Evolutionary conservation across 768 basidiomycete genomes (phyloP).

Genomic region (Fibroporia radiculosa): DNA sequence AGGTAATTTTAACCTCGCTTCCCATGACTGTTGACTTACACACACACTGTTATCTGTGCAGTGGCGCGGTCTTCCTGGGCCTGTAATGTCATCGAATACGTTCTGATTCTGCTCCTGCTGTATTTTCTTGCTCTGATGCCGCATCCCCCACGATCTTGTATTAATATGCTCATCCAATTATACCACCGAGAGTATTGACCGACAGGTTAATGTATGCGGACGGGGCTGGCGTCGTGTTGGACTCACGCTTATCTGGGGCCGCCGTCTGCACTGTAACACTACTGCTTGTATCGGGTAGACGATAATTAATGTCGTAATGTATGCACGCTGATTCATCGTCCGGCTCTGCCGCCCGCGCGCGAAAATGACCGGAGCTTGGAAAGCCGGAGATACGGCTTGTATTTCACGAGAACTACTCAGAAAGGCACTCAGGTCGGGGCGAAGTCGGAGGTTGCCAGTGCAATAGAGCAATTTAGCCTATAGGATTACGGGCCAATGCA

Average conservation of each 20-base stretch:
- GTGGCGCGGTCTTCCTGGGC: conserved; percentile 31
- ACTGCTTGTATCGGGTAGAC: background rate
- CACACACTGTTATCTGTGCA: conserved; percentile 3
- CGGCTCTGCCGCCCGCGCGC: background rate
- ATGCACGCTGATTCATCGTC: background rate
- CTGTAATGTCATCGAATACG: conserved; percentile 19
- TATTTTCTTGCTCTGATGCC: background rate
- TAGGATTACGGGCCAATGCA: no score
- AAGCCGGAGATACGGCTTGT: background rate
- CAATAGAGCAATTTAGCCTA: conserved; percentile 7
- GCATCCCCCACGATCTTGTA: background rate
- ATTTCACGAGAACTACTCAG: no score
- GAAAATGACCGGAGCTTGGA: background rate
- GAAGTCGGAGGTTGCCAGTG: background rate
- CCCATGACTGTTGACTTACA: background rate
- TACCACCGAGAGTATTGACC: background rate
- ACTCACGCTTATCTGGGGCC: background rate
- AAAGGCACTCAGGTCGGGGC: no score
- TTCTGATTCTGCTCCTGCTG: conserved; percentile 4
- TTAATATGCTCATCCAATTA: background rate
- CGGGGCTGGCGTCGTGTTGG: no score
- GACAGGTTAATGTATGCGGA: background rate
- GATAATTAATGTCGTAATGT: conserved; percentile 4
- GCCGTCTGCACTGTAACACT: background rate
- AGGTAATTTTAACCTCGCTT: conserved; percentile 12